phyloP scores from a whole-genome alignment of 371 early-diverging fungal genomes.

The Mortierella sp. region DNA sequence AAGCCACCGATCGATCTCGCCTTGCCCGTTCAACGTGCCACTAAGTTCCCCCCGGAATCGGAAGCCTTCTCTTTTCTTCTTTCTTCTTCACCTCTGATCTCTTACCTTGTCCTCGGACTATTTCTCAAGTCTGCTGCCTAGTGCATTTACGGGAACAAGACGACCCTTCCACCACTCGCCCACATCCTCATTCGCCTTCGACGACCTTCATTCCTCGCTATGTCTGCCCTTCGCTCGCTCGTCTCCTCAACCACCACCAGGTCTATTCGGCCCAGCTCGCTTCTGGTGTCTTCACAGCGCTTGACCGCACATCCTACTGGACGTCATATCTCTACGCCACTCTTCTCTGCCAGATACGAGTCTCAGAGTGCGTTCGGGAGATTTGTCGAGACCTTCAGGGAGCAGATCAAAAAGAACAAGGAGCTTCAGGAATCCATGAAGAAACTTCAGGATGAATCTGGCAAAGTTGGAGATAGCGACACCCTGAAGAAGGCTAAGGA shows the following conservation, averaged over 20 bases:
- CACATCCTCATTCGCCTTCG: not conserved
- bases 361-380: slow-evolving; percentile 55
- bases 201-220: slow-evolving; percentile 1
- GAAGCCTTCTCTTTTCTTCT: slow-evolving; percentile 6
- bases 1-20: slow-evolving; percentile 9
- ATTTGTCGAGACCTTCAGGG: slow-evolving; percentile 88
- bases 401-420: slow-evolving; percentile 92
- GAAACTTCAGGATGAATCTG: slow-evolving; percentile 85
- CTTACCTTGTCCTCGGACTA: not conserved
- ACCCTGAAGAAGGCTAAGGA: slow-evolving; percentile 89
- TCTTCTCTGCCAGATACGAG: slow-evolving; percentile 43
- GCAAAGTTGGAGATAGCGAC: slow-evolving; percentile 86
- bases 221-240: slow-evolving; percentile 54
- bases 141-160: slow-evolving; percentile 8
- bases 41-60: slow-evolving; percentile 12
- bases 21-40: not conserved
- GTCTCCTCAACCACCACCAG: slow-evolving; percentile 36
- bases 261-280: slow-evolving; percentile 37
- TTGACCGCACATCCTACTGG: slow-evolving; percentile 33
- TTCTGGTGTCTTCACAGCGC: slow-evolving; percentile 43
- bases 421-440: slow-evolving; percentile 90
- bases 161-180: not conserved
- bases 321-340: slow-evolving; percentile 33
- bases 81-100: slow-evolving; percentile 4
- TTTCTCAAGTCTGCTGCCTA: not conserved